phyloP scores from a whole-genome alignment of 1,139 yeast genomes.

The Saccharomyces hybrid region DNA sequence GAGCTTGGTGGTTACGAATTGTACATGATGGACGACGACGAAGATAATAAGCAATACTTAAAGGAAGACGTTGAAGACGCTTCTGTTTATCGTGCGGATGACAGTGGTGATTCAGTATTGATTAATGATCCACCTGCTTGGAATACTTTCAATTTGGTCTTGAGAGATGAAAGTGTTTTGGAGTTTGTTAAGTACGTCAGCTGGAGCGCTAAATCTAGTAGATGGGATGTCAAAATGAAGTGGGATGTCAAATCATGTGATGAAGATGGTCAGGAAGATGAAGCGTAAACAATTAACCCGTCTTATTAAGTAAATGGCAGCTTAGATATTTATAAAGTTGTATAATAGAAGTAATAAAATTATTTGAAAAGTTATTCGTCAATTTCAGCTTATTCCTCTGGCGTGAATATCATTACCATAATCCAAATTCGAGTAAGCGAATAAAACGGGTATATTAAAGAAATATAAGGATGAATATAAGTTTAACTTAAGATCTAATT shows the following conservation, averaged over 20 bases:
- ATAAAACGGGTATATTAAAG: background rate
- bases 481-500: background rate
- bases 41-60: conserved; percentile 12
- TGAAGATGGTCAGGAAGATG: conserved; percentile 33
- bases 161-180: conserved; percentile 76
- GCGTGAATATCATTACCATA: background rate
- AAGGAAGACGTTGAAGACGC: conserved; percentile 30
- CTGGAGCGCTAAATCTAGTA: conserved; percentile 75
- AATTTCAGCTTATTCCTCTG: background rate
- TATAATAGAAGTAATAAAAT: background rate
- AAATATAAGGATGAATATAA: background rate
- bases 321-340: background rate
- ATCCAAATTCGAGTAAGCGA: background rate
- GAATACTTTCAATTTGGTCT: conserved; percentile 71
- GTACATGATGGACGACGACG: conserved; percentile 60
- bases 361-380: background rate
- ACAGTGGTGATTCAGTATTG: conserved; percentile 72
- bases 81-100: conserved; percentile 43
- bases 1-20: conserved; percentile 92
- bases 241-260: conserved; percentile 59
- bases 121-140: conserved; percentile 76
- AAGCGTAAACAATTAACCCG: background rate
- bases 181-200: conserved; percentile 91
- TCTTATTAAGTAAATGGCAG: background rate
- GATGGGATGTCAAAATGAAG: conserved; percentile 84